These are phyloP conservation scores for Saccharomyces hybrid DNA, from an alignment of 1,139 yeast species.

Conservation along the genomic window DNA sequence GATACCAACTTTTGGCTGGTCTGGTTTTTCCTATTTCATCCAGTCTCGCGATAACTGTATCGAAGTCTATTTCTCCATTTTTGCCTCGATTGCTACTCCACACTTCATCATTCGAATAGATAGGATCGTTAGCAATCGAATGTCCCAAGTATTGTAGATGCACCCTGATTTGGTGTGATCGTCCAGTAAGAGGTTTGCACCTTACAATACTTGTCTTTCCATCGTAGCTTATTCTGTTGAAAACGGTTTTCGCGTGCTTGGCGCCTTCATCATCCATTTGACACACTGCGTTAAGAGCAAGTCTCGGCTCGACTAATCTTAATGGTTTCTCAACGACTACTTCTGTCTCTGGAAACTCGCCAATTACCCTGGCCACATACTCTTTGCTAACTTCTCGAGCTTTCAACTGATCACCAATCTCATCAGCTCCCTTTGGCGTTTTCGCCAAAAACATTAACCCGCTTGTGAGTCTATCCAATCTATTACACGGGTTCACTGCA, in stretches of 20 bases:
- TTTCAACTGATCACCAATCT: constrained; percentile 63
- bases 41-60: constrained; percentile 40
- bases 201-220: constrained; percentile 62
- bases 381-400: constrained; percentile 72
- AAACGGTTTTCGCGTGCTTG: constrained; percentile 48
- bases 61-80: constrained; percentile 43
- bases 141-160: constrained; percentile 81
- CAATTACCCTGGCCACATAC: constrained; percentile 81
- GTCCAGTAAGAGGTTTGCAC: constrained; percentile 81
- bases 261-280: constrained; percentile 46
- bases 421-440: constrained; percentile 71
- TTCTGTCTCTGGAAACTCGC: constrained; percentile 61
- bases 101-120: constrained; percentile 61
- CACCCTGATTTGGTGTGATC: constrained; percentile 92
- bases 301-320: constrained; percentile 64
- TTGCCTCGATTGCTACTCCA: constrained; percentile 76
- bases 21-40: constrained; percentile 61
- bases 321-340: constrained; percentile 61
- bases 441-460: constrained; percentile 93
- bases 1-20: constrained; percentile 62
- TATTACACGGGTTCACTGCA: constrained; percentile 78
- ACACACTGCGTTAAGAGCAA: constrained; percentile 62
- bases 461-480: constrained; percentile 85
- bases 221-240: constrained; percentile 35
- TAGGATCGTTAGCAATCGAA: constrained; percentile 93